Percentiles rank a stretch among this genome's conserved stretches.
Evolutionary conservation across 2,329 filamentous ascomycete genomes (phyloP).

Genomic region (Penicillium sp.): DNA sequence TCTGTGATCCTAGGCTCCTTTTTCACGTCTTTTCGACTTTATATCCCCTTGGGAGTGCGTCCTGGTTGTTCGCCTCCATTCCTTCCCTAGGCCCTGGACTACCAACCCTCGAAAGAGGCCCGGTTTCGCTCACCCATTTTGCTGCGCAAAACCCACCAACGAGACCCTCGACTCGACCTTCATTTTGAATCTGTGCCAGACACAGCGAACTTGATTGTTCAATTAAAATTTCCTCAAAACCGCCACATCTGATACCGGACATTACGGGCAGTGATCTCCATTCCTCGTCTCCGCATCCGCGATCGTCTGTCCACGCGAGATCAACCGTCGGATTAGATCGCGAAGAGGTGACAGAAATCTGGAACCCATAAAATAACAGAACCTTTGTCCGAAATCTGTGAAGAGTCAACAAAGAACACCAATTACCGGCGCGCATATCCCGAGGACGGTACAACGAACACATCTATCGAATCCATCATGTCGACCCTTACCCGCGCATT

Average conservation of each 20-base stretch:
- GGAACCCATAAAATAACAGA: slow-evolving; percentile 6
- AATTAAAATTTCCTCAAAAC: neutral
- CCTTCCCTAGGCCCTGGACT: slow-evolving; percentile 23
- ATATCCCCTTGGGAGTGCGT: slow-evolving; percentile 28
- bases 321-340: slow-evolving; percentile 20
- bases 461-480: slow-evolving; percentile 30
- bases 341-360: slow-evolving; percentile 1
- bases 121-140: slow-evolving; percentile 21
- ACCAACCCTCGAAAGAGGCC: slow-evolving; percentile 21
- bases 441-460: neutral
- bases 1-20: slow-evolving; percentile 36
- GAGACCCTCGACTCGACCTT: slow-evolving; percentile 22
- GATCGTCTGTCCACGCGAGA: slow-evolving; percentile 33
- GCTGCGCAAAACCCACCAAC: slow-evolving; percentile 32
- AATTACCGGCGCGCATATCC: neutral
- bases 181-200: slow-evolving; percentile 24
- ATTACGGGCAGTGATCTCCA: slow-evolving; percentile 35
- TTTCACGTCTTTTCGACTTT: slow-evolving; percentile 17
- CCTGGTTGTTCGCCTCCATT: slow-evolving; percentile 45
- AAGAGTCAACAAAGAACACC: slow-evolving; percentile 12
- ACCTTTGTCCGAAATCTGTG: neutral
- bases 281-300: slow-evolving; percentile 33
- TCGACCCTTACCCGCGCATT: slow-evolving; percentile 48
- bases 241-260: slow-evolving; percentile 31
- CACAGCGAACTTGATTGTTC: slow-evolving; percentile 6